Evolutionary conservation across 1,284 basidiomycete genomes (phyloP).

Genomic region (Trichosporon coremiiforme): DNA sequence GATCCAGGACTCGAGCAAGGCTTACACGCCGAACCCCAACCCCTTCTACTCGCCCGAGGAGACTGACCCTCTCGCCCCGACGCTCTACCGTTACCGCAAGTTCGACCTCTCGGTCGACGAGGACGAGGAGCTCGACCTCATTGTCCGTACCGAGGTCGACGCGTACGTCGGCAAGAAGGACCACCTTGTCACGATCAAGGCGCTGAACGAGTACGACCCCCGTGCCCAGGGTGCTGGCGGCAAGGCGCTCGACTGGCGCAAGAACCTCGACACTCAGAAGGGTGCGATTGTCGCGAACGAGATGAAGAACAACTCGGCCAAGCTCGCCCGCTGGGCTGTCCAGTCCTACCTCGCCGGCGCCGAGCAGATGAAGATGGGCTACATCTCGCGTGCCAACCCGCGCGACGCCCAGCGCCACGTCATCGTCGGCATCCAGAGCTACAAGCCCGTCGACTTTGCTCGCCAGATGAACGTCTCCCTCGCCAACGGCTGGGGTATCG

Average conservation of each 20-base stretch:
- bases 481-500: constrained; percentile 97
- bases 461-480: constrained; percentile 93
- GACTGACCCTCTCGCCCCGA: constrained; percentile 90
- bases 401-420: constrained; percentile 94
- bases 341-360: constrained; percentile 95
- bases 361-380: constrained; percentile 95
- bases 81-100: constrained; percentile 93
- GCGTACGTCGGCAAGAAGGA: constrained; percentile 70
- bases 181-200: constrained; percentile 81
- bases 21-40: constrained; percentile 75
- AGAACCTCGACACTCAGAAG: constrained; percentile 91
- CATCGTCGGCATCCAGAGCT: constrained; percentile 90
- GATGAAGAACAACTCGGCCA: constrained; percentile 99
- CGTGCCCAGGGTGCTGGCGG: constrained; percentile 68
- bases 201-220: constrained; percentile 97
- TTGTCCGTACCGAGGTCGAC: constrained; percentile 95
- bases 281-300: constrained; percentile 98
- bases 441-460: constrained; percentile 93
- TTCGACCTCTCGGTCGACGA: constrained; percentile 93
- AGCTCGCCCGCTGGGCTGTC: constrained; percentile 96
- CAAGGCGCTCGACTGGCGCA: constrained; percentile 89
- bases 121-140: constrained; percentile 80
- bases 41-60: constrained; percentile 96
- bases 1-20: constrained; percentile 67
- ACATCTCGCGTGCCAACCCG: constrained; percentile 88